Evolutionary conservation across 2,329 filamentous ascomycete species (phyloP).

Genomic region (Arthrobotrys sphaeroides): DNA sequence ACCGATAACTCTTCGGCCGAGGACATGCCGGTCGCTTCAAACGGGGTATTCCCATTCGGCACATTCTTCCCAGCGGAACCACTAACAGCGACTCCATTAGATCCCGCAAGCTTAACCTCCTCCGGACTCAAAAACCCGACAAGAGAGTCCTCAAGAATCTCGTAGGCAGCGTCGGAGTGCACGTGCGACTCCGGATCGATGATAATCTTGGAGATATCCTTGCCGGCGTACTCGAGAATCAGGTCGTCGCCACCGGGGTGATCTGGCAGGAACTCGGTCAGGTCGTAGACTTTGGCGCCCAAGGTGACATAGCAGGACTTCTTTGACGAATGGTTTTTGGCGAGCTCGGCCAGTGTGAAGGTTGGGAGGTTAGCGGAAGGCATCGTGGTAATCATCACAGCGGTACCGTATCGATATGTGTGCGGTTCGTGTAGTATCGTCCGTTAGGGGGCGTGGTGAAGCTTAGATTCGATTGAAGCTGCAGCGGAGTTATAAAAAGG

Average conservation of each 20-base stretch:
- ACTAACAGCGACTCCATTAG: slow-evolving; percentile 57
- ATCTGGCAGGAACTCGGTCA: slow-evolving; percentile 87
- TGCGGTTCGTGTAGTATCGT: too few species aligned
- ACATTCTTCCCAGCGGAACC: slow-evolving; percentile 58
- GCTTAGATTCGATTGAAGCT: neutral
- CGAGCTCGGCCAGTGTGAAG: slow-evolving; percentile 80
- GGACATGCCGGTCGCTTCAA: slow-evolving; percentile 81
- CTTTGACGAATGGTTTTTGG: slow-evolving; percentile 75
- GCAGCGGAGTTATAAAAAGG: slow-evolving; percentile 13
- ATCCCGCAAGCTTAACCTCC: slow-evolving; percentile 16
- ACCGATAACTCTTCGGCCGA: slow-evolving; percentile 84
- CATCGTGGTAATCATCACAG: slow-evolving; percentile 66
- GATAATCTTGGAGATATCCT: slow-evolving; percentile 83
- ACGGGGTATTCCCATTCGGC: slow-evolving; percentile 62
- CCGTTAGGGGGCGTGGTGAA: neutral
- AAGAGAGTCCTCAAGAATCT: slow-evolving; percentile 86
- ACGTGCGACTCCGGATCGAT: slow-evolving; percentile 82
- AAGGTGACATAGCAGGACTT: slow-evolving; percentile 94
- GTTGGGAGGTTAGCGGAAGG: slow-evolving; percentile 83
- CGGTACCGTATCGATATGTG: neutral
- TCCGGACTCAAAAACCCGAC: slow-evolving; percentile 74
- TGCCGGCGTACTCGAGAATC: slow-evolving; percentile 87
- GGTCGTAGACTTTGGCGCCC: slow-evolving; percentile 89
- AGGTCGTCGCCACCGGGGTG: slow-evolving; percentile 91
- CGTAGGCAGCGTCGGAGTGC: slow-evolving; percentile 93